Base-by-base conservation (phyloP, 139 green algal genomes). In the Mesostigma viride region DNA sequence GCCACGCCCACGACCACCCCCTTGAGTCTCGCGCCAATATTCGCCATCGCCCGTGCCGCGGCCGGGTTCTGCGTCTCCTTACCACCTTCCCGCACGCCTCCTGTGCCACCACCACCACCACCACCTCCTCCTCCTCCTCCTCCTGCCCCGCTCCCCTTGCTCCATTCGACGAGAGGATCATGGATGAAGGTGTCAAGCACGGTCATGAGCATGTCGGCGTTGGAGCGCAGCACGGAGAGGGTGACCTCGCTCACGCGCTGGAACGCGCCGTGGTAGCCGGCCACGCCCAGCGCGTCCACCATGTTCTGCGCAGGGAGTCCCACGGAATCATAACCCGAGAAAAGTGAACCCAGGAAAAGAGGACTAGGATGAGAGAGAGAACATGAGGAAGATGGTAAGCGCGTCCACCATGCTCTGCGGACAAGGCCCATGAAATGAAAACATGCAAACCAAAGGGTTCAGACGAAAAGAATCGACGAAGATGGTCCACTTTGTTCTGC, bases 151-250 rank as follows among this genome's bases (percentile, higher is more conserved):
- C 46, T 73, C n/a, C n/a, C n/a, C 61, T 73, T 73, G 40, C 75
- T 76, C 92, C 92, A 98, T 69, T 97, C 91, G 62, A 96, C 86
- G 61, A 98, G 79, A 1, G 92, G 92, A 79, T 98, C 92, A 66
- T 96, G 87, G 51, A 98, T 83, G 66, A 97, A 97, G 2, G 91
- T 96, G 73, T 98, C 90, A 51, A 95, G 81, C 20, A 94, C 83
- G 51, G 75, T 91, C 79, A 94, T 84, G n/a, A 96, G 79, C n/a
- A 80, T 88, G 22, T 86, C 81, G 3, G 74, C 68, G 78, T 95
- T 76, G 58, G 68, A 69, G 1, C 88, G 84, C 64, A 95, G 73
- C 34, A 94, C 83, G 78, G 72, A 65, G 44, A 98, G 82, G 1
- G 89, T 96, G 35, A 87, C 89, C 63, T 96, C 90, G 51, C 82